Evolutionary conservation across 352 stramenopile genomes (phyloP).

Genomic region (Phytophthora constricta): DNA sequence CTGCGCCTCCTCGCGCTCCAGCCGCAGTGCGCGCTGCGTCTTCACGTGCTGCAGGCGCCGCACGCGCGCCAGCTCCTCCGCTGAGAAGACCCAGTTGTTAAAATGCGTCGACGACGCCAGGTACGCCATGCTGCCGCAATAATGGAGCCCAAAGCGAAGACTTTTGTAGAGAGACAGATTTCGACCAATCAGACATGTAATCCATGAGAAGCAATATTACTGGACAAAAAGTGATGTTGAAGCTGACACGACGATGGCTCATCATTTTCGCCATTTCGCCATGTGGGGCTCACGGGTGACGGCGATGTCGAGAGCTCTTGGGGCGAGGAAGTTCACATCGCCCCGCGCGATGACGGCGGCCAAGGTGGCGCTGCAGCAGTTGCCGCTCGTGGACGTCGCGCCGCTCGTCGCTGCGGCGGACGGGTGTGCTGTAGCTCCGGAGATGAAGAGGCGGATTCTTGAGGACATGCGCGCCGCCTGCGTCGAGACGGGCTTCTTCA

Average conservation of each 20-base stretch:
- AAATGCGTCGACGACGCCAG: constrained; percentile 87
- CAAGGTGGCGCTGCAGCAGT: constrained; percentile 52
- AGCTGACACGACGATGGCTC: not conserved
- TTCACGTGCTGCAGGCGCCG: constrained; percentile 73
- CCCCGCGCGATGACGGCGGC: constrained; percentile 52
- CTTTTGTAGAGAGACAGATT: not conserved
- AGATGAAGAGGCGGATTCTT: constrained; percentile 54
- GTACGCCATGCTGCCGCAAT: constrained; percentile 68
- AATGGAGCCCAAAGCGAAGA: not conserved
- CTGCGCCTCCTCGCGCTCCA: constrained; percentile 61
- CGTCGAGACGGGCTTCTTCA: constrained; percentile 77
- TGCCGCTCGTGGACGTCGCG: constrained; percentile 77
- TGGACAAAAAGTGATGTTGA: constrained; percentile 22
- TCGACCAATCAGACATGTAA: not conserved
- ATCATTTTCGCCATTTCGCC: constrained; percentile 11
- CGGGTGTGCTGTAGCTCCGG: constrained; percentile 7
- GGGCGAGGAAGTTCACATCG: constrained; percentile 25
- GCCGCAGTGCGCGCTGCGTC: constrained; percentile 57
- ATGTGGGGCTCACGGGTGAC: constrained; percentile 20
- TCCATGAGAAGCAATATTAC: not conserved
- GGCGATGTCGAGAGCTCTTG: not conserved
- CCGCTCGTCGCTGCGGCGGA: constrained; percentile 50
- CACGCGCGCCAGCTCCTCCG: constrained; percentile 63
- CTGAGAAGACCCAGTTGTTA: constrained; percentile 89
- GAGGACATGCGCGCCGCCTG: constrained; percentile 65